Conservation (phyloP, 352 stramenopile genomes). For the Phytopythium vexans region DNA sequence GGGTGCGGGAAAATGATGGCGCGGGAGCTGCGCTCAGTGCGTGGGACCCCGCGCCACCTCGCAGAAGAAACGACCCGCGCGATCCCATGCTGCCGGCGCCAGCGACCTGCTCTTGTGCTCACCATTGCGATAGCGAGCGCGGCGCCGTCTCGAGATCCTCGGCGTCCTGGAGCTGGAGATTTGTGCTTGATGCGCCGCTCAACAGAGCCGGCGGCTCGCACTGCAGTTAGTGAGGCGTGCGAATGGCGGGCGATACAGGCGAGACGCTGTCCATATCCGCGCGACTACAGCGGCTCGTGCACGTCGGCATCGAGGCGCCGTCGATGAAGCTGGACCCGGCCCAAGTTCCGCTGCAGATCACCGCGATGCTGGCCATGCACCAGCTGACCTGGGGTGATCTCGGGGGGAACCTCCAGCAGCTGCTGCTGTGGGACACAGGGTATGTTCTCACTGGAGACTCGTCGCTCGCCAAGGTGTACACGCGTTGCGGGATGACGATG, state of each 20-base stretch:
- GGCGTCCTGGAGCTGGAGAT: too few species aligned
- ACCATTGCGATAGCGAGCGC: too few species aligned
- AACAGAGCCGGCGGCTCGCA: too few species aligned
- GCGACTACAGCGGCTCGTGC: slow-evolving; percentile 24
- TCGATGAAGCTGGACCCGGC: slow-evolving; percentile 18
- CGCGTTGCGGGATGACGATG: slow-evolving; percentile 38
- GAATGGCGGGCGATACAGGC: slow-evolving; percentile 3
- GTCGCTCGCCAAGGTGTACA: slow-evolving; percentile 16
- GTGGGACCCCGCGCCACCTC: too few species aligned
- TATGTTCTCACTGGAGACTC: slow-evolving; percentile 26
- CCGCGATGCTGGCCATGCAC: slow-evolving; percentile 17
- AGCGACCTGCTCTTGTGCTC: too few species aligned
- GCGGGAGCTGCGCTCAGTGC: too few species aligned
- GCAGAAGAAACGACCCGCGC: too few species aligned
- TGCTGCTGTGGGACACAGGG: slow-evolving; percentile 56
- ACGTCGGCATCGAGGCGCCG: slow-evolving; percentile 22
- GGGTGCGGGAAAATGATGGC: too few species aligned
- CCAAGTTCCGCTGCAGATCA: slow-evolving; percentile 25
- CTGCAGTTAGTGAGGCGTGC: too few species aligned
- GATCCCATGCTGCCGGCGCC: too few species aligned
- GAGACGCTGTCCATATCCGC: slow-evolving; percentile 16
- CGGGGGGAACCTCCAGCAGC: slow-evolving; percentile 40
- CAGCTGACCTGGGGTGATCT: slow-evolving; percentile 31
- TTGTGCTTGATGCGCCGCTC: too few species aligned
- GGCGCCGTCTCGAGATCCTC: too few species aligned